Evolutionary conservation across 164 flowering plant species (phyloP), one percentile per base, ranked within the genome.

Genomic region (Amborella trichopoda): DNA sequence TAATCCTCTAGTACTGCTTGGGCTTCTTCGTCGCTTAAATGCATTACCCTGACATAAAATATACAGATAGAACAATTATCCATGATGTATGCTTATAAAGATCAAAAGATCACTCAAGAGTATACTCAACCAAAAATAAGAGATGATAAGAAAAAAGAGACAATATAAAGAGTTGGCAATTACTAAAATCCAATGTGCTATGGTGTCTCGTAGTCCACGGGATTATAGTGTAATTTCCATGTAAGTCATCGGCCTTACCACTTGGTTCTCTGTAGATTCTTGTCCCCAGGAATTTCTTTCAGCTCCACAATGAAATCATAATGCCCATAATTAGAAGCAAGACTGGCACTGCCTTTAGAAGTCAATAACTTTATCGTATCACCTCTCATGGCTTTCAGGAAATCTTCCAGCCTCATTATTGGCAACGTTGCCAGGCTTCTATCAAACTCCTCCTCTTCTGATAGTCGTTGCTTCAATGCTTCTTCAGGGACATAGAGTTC

Each of bases 401-500:
- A 80, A 63, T 86, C 83, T 47, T 76, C 88, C 23, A 71, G 66
- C 44, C 75, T 66, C 84, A 90, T 79, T 59, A 61, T 73, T 0
- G 98, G 95, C 58, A 86, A 64, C 38, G 53, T 70, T 53, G 76
- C 72, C 48, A 86, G 51, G 60, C 67, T 62, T 49, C 53, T 61
- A 20, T 81, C 70, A 28, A 90, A 90, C 54, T 74, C 81, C 57
- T 83, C 98, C 48, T 81, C 89, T 60, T 90, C 94, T 0, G 94
- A 75, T 45, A 90, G 69, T 48, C 51, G 57, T 16, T 28, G 45
- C 38, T 69, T 70, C 48, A 90, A 90, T 40, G 80, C 62, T 39
- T 80, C 81, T 68, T 81, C 98, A 1, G 98, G 98, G 23, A 86
- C 94, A 53, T 81, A 90, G 8, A 83, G 81, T 63, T 86, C 77